These are phyloP conservation scores for Aeschynomene evenia DNA, from an alignment of 306 rosid species.

Conservation along the genomic window DNA sequence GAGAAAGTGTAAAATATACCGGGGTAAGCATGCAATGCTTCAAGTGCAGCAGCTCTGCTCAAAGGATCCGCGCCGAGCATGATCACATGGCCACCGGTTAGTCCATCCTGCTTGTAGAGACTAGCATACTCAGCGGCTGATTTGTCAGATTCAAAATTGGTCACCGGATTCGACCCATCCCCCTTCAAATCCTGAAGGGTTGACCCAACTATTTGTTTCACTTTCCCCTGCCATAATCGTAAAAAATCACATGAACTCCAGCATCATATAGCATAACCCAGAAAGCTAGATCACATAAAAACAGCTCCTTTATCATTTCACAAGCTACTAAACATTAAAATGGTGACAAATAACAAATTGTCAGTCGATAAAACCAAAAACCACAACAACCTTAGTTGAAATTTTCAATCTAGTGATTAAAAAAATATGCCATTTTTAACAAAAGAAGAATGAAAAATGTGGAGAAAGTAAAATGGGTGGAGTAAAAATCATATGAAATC, in stretches of 20 bases:
- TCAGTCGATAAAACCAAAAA: neutral
- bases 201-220: constrained; percentile 93
- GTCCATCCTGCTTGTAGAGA: constrained; percentile 74
- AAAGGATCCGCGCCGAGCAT: constrained; percentile 95
- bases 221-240: constrained; percentile 67
- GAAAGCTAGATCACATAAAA: neutral
- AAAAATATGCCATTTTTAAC: neutral
- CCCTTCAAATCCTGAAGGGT: constrained; percentile 73
- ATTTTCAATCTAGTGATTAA: neutral
- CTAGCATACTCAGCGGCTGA: constrained; percentile 80
- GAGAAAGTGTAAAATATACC: constrained; percentile 45
- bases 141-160: constrained; percentile 85
- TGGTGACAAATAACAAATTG: neutral
- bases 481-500: neutral
- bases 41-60: constrained; percentile 70
- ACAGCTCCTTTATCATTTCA: neutral
- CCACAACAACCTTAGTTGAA: neutral
- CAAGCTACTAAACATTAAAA: neutral
- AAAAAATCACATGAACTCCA: neutral
- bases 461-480: neutral
- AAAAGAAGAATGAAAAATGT: neutral
- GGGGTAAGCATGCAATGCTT: constrained; percentile 84
- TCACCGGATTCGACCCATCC: constrained; percentile 63
- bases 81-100: constrained; percentile 84
- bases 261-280: neutral